Conservation (phyloP, 1,139 yeast species). For the Saccharomyces hybrid region DNA sequence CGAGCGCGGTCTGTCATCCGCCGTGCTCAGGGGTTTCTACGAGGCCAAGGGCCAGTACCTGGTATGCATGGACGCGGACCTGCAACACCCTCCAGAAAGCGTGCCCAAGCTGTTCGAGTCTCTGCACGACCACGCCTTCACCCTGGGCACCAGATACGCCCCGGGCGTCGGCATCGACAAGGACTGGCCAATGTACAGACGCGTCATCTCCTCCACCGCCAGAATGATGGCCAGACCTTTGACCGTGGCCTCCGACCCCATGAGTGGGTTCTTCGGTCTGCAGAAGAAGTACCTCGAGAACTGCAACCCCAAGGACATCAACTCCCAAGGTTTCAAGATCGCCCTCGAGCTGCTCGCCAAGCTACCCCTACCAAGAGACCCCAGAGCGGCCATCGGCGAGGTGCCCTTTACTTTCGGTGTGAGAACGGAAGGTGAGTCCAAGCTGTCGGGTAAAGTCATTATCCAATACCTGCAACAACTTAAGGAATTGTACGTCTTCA, state of each 20-base stretch:
- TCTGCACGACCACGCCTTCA: constrained; percentile 37
- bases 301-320: constrained; percentile 31
- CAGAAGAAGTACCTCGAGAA: constrained; percentile 36
- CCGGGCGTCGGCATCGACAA: constrained; percentile 44
- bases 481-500: constrained; percentile 38
- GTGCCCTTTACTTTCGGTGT: constrained; percentile 44
- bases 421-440: constrained; percentile 44
- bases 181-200: constrained; percentile 43
- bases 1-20: constrained; percentile 42
- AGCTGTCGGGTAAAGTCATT: constrained; percentile 41
- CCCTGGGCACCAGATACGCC: constrained; percentile 42
- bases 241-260: constrained; percentile 42
- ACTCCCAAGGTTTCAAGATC: constrained; percentile 41
- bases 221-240: constrained; percentile 40
- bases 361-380: constrained; percentile 34
- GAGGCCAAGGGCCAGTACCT: constrained; percentile 40
- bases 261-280: constrained; percentile 43
- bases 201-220: constrained; percentile 42
- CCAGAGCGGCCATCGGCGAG: constrained; percentile 36
- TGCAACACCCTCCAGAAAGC: constrained; percentile 44
- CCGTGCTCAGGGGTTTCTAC: constrained; percentile 39
- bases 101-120: constrained; percentile 38
- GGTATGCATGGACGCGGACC: constrained; percentile 44
- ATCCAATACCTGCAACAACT: constrained; percentile 39
- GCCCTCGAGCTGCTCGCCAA: constrained; percentile 41